These are phyloP conservation scores for Cladosporium sp. DNA, from an alignment of 2,329 filamentous ascomycete species.

Conservation along the genomic window DNA sequence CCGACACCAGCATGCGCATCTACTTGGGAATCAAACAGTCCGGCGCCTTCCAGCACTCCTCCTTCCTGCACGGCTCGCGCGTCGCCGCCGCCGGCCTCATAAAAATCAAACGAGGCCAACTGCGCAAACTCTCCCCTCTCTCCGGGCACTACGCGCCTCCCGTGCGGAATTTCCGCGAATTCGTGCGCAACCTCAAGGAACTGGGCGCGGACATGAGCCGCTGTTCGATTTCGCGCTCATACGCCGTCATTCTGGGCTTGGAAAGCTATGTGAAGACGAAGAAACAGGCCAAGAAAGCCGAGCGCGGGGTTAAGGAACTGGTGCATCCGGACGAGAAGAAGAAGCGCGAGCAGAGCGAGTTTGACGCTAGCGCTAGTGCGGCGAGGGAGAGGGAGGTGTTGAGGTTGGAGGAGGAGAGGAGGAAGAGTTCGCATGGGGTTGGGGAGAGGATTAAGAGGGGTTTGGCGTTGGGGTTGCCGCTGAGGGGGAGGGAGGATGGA, in stretches of 20 bases:
- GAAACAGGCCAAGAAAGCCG: constrained; percentile 55
- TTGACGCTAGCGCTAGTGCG: constrained; percentile 57
- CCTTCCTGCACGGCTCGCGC: constrained; percentile 76
- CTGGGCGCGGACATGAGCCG: constrained; percentile 73
- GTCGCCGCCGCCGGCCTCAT: constrained; percentile 81
- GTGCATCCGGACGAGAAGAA: constrained; percentile 56
- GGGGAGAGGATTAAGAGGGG: constrained; percentile 1
- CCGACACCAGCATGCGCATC: constrained; percentile 76
- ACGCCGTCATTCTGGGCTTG: constrained; percentile 74
- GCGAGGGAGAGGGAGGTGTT: constrained; percentile 55
- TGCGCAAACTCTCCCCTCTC: constrained; percentile 65
- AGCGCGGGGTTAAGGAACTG: constrained; percentile 54
- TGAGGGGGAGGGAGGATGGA: not conserved
- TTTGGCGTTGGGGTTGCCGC: not conserved
- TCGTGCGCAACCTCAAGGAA: constrained; percentile 67
- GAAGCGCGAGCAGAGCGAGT: constrained; percentile 42
- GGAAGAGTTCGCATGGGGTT: not conserved
- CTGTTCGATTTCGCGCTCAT: constrained; percentile 74
- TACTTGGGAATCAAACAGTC: constrained; percentile 88
- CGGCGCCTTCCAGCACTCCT: constrained; percentile 86
- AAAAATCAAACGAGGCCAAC: constrained; percentile 73
- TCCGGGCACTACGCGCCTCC: constrained; percentile 81
- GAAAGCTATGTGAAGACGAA: constrained; percentile 72
- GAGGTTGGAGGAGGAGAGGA: constrained; percentile 33
- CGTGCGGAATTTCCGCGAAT: constrained; percentile 74